A percentile compares a stretch with the other conserved stretches of the same genome.
phyloP scores from a whole-genome alignment of 2,329 filamentous ascomycete species.

The Aspergillus transmontanensis region DNA sequence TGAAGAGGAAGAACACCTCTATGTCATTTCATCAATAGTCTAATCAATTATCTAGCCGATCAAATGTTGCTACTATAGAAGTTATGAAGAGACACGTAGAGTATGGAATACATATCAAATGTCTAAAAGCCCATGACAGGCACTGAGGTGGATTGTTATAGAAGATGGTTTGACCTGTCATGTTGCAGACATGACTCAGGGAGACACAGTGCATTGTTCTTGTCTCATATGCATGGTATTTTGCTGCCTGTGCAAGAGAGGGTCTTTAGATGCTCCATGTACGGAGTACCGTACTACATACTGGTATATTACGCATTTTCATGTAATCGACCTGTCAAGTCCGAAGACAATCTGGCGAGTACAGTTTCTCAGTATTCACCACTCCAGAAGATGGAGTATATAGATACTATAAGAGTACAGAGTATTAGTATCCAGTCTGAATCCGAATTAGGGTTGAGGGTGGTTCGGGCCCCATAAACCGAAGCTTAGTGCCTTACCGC shows the following conservation, averaged over 20 bases:
- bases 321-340: neutral
- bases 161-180: neutral
- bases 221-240: neutral
- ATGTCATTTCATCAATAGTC: neutral
- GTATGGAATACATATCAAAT: neutral
- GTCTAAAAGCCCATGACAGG: neutral
- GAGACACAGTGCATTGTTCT: neutral
- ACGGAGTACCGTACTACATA: neutral
- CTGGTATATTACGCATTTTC: neutral
- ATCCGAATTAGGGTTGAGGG: neutral
- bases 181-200: neutral
- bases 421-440: neutral
- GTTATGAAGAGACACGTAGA: neutral
- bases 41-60: neutral
- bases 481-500: slow-evolving; percentile 7
- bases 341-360: neutral
- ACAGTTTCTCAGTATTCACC: neutral
- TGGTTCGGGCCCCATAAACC: neutral
- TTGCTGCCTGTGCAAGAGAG: neutral
- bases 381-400: neutral
- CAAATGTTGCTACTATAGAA: neutral
- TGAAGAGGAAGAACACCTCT: neutral
- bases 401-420: no score
- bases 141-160: neutral
- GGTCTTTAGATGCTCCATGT: neutral